A percentile compares a stretch with the other conserved stretches of the same genome.
Conservation (phyloP, 805 yeast genomes). For the Metschnikowia corniflorae region DNA sequence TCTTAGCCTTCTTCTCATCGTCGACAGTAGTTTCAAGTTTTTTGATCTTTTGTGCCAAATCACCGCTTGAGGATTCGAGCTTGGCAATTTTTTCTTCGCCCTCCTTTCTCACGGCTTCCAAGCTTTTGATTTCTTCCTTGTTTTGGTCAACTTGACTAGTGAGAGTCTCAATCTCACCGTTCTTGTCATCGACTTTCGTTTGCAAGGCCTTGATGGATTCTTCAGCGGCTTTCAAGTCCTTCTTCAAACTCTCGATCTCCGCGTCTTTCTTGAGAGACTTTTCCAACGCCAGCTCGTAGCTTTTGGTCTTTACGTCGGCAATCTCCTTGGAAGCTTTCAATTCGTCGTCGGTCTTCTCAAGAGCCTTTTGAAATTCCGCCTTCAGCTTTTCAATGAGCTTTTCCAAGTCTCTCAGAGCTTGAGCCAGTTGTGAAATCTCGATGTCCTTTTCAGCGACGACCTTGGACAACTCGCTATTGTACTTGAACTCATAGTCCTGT, state of each 20-base stretch:
- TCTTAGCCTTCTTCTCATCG: constrained; percentile 3
- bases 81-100: constrained; percentile 1
- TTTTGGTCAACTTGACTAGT: constrained; percentile 1
- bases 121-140: not conserved
- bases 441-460: constrained; percentile 23
- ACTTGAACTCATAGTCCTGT: constrained; percentile 21
- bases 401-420: constrained; percentile 2
- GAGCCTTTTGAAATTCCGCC: constrained; percentile 5
- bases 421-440: constrained; percentile 2
- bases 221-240: constrained; percentile 2
- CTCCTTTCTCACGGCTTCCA: constrained; percentile 1
- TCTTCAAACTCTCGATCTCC: constrained; percentile 5
- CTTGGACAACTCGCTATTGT: constrained; percentile 24
- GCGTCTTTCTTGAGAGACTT: constrained; percentile 5
- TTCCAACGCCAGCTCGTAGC: constrained; percentile 3
- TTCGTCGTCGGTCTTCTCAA: constrained; percentile 5
- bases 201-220: constrained; percentile 1
- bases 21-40: constrained; percentile 6
- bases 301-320: constrained; percentile 6
- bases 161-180: constrained; percentile 5
- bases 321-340: constrained; percentile 2
- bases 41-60: constrained; percentile 1
- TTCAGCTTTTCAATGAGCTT: constrained; percentile 6
- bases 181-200: constrained; percentile 3
- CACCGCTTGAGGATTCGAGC: not conserved